Evolutionary conservation across 495 filamentous ascomycete genomes (phyloP).

Genomic region (Aspergillus taichungensis): DNA sequence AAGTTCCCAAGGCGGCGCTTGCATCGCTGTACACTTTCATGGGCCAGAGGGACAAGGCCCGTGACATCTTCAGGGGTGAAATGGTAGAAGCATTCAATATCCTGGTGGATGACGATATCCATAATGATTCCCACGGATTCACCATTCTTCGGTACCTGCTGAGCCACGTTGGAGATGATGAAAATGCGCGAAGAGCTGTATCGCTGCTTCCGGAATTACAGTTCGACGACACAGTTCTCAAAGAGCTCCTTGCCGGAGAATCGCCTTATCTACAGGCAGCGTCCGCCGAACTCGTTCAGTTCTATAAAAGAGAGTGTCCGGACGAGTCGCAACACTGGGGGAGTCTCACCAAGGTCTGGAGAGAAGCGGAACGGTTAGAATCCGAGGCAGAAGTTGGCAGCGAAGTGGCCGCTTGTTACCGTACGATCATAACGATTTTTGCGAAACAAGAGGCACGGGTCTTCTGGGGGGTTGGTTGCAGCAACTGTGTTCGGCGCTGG

Average conservation of each 20-base stretch:
- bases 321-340: too few relatives aligned
- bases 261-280: neutral
- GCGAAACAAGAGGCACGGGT: too few relatives aligned
- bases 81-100: constrained; percentile 7
- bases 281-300: too few relatives aligned
- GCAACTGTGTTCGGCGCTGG: constrained; percentile 5
- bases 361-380: too few relatives aligned
- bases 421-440: too few relatives aligned
- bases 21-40: constrained; percentile 2
- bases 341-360: too few relatives aligned
- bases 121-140: constrained; percentile 4
- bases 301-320: too few relatives aligned
- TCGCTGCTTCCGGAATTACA: neutral
- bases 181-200: neutral
- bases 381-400: too few relatives aligned
- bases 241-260: neutral
- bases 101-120: constrained; percentile 3
- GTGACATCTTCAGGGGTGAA: neutral
- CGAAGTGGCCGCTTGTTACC: too few relatives aligned
- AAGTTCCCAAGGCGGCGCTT: neutral
- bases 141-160: neutral
- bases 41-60: neutral
- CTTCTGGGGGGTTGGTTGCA: neutral
- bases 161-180: constrained; percentile 3
- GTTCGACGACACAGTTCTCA: neutral